Conservation (phyloP, 225 moss, liverwort and hornwort genomes). For the Pseudoscleropodium purum region DNA sequence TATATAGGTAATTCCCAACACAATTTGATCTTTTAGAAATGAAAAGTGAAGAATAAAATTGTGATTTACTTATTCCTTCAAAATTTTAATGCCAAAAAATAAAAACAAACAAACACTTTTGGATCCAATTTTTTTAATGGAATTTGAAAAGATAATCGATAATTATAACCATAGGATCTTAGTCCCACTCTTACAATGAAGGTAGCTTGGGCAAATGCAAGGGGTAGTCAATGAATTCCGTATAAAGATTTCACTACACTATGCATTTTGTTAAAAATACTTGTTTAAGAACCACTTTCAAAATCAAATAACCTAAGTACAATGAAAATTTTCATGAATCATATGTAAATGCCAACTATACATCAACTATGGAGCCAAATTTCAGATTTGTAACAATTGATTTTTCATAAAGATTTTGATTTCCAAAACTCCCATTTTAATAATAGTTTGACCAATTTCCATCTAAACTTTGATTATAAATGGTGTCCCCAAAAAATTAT, state of each 20-base stretch:
- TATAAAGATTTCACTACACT: fast-evolving
- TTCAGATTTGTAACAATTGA: neutral
- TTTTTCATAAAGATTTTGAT: neutral
- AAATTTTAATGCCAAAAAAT: neutral
- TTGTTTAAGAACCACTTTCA: no score
- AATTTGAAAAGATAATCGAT: no score
- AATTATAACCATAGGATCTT: neutral
- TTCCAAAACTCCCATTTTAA: neutral
- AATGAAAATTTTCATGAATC: neutral
- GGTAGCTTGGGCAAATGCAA: neutral
- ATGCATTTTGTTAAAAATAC: neutral
- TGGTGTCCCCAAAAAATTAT: neutral
- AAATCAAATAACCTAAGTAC: no score
- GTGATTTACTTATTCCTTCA: neutral
- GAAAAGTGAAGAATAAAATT: neutral
- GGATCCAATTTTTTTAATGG: fast-evolving
- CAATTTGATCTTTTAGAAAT: no score
- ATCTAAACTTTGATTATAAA: neutral
- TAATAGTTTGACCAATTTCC: neutral
- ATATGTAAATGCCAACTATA: neutral
- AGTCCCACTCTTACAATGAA: fast-evolving
- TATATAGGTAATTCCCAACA: neutral
- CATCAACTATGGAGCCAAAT: neutral
- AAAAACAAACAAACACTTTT: neutral
- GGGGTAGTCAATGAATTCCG: fast-evolving